phyloP scores from a whole-genome alignment of 768 basidiomycete species.

The Coprinellus aureogranulatus region DNA sequence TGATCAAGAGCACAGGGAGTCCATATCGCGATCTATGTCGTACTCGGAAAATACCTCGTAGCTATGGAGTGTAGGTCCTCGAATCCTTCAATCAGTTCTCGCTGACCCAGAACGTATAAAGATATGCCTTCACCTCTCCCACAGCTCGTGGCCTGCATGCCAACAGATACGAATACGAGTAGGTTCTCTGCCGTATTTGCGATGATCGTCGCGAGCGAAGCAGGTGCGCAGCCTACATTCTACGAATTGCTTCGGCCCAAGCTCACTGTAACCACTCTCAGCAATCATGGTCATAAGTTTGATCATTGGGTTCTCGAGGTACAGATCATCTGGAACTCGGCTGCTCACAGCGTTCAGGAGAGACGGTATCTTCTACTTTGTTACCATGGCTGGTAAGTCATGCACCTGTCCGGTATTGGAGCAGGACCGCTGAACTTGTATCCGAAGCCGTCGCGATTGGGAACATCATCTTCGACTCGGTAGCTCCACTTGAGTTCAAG shows the following conservation, averaged over 20 bases:
- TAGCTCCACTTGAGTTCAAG: neutral
- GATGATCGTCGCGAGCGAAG: neutral
- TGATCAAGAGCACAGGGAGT: neutral
- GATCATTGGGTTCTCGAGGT: neutral
- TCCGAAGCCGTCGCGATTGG: neutral
- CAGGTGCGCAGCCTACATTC: neutral
- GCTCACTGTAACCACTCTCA: no score
- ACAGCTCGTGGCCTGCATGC: neutral
- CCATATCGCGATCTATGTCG: neutral
- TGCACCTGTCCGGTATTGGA: no score
- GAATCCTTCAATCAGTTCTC: neutral
- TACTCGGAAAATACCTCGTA: neutral
- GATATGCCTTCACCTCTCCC: neutral
- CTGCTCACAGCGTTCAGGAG: neutral
- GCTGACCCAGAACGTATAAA: neutral
- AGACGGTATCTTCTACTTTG: slow-evolving; percentile 1
- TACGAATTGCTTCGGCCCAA: no score
- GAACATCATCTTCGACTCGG: slow-evolving; percentile 3
- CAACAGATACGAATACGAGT: neutral
- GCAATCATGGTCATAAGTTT: neutral
- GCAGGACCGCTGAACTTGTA: no score
- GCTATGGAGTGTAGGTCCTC: neutral
- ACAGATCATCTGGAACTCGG: neutral
- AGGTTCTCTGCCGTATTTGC: neutral
- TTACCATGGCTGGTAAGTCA: neutral